These are phyloP conservation scores for Entelexis paramagnoliae DNA, from an alignment of 1,139 yeast genomes.

Conservation along the genomic window DNA sequence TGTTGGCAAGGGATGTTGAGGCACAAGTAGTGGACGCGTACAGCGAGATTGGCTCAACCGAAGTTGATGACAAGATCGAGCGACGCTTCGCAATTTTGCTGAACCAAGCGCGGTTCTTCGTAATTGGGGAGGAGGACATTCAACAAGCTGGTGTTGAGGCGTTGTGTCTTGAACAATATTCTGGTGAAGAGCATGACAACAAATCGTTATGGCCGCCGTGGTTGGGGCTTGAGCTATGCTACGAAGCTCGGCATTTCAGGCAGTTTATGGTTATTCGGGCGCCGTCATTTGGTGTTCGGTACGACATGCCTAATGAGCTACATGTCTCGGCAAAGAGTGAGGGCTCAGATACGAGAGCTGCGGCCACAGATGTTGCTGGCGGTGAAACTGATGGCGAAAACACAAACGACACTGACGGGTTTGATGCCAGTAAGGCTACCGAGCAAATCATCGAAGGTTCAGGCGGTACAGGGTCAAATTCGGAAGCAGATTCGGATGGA, in stretches of 20 bases:
- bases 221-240: constrained; percentile 60
- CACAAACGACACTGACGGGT: not conserved
- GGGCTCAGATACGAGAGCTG: not conserved
- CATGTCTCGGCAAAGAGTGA: constrained; percentile 34
- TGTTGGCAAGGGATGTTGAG: constrained; percentile 65
- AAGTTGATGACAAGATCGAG: constrained; percentile 50
- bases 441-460: not conserved
- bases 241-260: constrained; percentile 49
- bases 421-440: not conserved
- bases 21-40: constrained; percentile 47
- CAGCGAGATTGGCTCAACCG: constrained; percentile 35
- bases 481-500: constrained; percentile 11
- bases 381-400: not conserved
- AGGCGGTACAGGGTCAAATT: not conserved
- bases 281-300: constrained; percentile 52
- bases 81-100: constrained; percentile 59
- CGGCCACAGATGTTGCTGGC: not conserved
- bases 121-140: constrained; percentile 44
- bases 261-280: constrained; percentile 52
- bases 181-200: constrained; percentile 27
- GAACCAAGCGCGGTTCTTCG: constrained; percentile 61
- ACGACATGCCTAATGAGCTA: constrained; percentile 56
- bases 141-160: constrained; percentile 34
- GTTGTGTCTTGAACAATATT: constrained; percentile 26
- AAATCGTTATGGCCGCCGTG: constrained; percentile 66